Evolutionary conservation across 768 basidiomycete species (phyloP).

Genomic region (Calocybe indica): DNA sequence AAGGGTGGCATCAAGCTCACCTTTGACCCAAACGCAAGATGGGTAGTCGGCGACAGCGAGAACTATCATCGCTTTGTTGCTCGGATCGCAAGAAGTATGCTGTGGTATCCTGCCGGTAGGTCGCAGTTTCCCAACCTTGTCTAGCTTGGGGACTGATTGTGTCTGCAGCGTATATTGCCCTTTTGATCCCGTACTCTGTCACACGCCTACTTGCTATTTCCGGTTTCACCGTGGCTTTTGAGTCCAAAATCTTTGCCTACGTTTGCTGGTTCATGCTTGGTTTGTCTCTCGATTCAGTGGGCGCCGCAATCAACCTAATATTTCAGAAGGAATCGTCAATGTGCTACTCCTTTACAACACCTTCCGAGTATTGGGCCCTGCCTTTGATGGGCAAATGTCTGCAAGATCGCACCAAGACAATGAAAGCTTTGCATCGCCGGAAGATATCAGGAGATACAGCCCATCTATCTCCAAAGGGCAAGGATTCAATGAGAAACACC

Average conservation of each 20-base stretch:
- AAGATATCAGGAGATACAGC: conserved; percentile 9
- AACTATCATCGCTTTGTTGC: conserved; percentile 58
- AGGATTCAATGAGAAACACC: conserved; percentile 6
- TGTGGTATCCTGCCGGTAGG: conserved; percentile 44
- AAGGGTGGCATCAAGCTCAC: conserved; percentile 46
- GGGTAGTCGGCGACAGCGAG: conserved; percentile 28
- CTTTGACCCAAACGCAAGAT: conserved; percentile 40
- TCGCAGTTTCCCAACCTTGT: conserved; percentile 4
- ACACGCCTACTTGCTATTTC: conserved; percentile 42
- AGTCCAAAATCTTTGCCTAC: conserved; percentile 39
- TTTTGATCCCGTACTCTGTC: conserved; percentile 56
- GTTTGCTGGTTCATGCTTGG: conserved; percentile 50
- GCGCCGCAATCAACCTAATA: not conserved
- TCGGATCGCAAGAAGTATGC: conserved; percentile 60
- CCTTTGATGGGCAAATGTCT: conserved; percentile 30
- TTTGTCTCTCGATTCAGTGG: conserved; percentile 19
- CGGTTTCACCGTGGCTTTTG: conserved; percentile 41
- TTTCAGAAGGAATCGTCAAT: conserved; percentile 50
- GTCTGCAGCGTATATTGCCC: conserved; percentile 57
- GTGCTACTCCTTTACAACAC: conserved; percentile 65
- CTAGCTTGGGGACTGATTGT: conserved; percentile 48
- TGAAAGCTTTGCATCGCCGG: conserved; percentile 21
- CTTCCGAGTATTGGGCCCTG: conserved; percentile 53
- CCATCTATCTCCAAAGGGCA: conserved; percentile 14
- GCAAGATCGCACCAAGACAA: conserved; percentile 15